Conservation (phyloP, 441 rosid species). For the Adansonia gregorii region DNA sequence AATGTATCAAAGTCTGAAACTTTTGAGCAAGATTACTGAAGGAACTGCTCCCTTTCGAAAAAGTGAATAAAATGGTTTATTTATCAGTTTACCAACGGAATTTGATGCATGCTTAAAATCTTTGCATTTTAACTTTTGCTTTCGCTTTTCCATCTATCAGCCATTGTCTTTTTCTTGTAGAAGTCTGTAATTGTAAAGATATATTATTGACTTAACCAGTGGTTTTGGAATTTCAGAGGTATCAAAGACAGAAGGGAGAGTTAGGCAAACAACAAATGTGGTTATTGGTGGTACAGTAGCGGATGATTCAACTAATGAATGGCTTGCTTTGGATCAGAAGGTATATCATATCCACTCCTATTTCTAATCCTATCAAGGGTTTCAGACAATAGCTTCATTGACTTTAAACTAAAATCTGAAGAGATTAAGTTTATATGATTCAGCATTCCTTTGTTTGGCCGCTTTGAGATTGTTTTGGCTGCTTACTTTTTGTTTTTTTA, state of each 20-base stretch:
- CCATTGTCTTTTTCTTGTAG: not conserved
- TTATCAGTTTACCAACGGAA: not conserved
- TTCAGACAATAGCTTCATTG: not conserved
- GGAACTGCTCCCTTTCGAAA: not conserved
- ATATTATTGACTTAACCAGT: not conserved
- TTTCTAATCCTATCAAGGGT: constrained; percentile 1
- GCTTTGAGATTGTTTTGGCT: not conserved
- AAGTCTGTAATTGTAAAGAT: not conserved
- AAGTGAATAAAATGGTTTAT: not conserved
- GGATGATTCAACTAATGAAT: constrained; percentile 84
- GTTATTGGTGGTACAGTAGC: constrained; percentile 91
- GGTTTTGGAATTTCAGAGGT: constrained; percentile 58
- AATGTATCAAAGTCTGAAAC: not conserved
- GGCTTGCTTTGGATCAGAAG: constrained; percentile 96
- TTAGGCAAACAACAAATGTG: constrained; percentile 89
- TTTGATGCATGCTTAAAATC: constrained; percentile 18
- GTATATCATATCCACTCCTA: constrained; percentile 35
- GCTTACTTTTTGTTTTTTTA: not conserved
- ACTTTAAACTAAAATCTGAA: not conserved
- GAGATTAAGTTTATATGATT: not conserved
- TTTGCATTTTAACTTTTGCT: not conserved
- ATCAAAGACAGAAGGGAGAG: constrained; percentile 88
- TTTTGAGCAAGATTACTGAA: not conserved
- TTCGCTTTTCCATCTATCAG: not conserved
- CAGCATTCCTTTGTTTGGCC: not conserved